Conservation (phyloP, 208 protist genomes). For the Crithidia expoeki region DNA sequence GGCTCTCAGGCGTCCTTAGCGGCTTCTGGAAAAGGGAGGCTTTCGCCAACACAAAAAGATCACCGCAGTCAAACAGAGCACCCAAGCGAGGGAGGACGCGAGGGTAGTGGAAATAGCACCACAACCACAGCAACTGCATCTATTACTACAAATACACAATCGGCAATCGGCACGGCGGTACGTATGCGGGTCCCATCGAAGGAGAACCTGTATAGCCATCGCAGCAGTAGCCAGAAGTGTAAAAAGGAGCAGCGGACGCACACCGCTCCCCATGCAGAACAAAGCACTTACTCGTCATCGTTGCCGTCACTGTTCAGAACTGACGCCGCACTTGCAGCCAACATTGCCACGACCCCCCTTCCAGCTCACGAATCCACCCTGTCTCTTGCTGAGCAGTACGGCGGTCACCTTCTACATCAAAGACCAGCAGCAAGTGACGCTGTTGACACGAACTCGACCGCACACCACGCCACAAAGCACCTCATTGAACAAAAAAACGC, state of each 20-base stretch:
- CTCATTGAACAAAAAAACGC: neutral
- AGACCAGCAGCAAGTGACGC: neutral
- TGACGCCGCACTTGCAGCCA: no score
- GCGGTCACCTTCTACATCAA: neutral
- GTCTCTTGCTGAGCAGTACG: slow-evolving; percentile 19
- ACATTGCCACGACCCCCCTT: no score
- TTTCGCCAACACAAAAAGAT: neutral
- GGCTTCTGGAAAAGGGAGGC: neutral
- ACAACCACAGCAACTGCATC: neutral
- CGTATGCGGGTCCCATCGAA: slow-evolving; percentile 29
- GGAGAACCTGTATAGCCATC: slow-evolving; percentile 20
- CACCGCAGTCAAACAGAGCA: neutral
- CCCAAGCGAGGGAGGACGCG: neutral
- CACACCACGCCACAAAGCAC: neutral
- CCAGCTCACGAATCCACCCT: neutral
- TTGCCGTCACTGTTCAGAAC: neutral
- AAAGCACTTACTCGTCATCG: neutral
- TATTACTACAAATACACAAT: neutral
- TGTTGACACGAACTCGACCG: neutral
- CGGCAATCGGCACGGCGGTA: neutral
- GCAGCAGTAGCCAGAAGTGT: neutral
- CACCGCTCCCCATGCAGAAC: neutral
- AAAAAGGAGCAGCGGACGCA: neutral
- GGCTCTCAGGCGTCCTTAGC: slow-evolving; percentile 1
- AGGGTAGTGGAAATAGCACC: slow-evolving; percentile 3